A percentile compares a stretch with the other conserved stretches of the same genome.
phyloP scores from a whole-genome alignment of 345 rosid genomes.

The Eucalyptus cloeziana region DNA sequence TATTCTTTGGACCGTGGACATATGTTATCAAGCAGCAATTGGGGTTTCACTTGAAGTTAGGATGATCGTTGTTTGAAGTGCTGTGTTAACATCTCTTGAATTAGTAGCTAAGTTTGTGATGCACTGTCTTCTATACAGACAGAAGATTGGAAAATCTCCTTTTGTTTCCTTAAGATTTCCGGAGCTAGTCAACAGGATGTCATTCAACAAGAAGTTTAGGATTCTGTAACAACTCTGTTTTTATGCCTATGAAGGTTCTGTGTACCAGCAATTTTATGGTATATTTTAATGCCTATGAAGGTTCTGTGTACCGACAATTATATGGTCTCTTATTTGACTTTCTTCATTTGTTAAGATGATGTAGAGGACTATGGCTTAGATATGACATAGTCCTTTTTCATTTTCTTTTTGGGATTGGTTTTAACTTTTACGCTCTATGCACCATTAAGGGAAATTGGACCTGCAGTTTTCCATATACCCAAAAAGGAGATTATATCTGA shows the following conservation, averaged over 20 bases:
- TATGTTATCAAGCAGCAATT: not conserved
- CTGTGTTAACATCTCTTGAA: not conserved
- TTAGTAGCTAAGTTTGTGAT: not conserved
- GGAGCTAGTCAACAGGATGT: not conserved
- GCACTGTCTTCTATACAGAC: not conserved
- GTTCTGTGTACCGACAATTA: not conserved
- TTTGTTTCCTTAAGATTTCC: not conserved
- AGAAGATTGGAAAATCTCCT: not conserved
- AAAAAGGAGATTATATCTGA: constrained; percentile 17
- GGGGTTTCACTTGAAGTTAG: not conserved
- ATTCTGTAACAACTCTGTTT: not conserved
- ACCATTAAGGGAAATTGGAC: not conserved
- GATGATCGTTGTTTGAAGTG: not conserved
- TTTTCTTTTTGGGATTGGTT: not conserved
- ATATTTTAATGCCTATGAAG: not conserved
- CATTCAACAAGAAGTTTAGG: not conserved
- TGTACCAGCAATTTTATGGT: not conserved
- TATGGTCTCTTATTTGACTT: not conserved
- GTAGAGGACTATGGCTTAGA: not conserved
- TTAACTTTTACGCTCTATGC: not conserved
- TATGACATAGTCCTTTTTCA: not conserved
- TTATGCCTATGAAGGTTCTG: not conserved
- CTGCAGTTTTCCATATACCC: not conserved
- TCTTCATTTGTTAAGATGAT: not conserved
- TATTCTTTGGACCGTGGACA: not conserved